Evolutionary conservation across 202 grass and related monocot genomes (phyloP).

Genomic region (Schoenoplectus tabernaemontani): DNA sequence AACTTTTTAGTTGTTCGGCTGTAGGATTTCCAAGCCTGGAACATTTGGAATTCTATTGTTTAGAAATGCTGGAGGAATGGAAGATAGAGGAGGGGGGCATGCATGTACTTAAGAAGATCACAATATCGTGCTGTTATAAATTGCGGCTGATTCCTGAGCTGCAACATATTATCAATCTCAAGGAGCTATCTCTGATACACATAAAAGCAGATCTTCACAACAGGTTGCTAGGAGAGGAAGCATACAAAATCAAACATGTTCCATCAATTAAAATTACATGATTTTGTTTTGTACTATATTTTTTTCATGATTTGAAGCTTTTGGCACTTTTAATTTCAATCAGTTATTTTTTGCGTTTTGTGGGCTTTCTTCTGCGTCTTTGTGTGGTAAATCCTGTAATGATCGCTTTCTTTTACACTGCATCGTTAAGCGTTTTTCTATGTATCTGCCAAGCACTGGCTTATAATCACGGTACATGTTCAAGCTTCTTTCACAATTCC

Average conservation of each 20-base stretch:
- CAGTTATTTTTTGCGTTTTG: background rate
- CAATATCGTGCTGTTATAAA: background rate
- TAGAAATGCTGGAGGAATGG: slow-evolving; percentile 12
- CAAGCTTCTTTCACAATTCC: too few relatives aligned
- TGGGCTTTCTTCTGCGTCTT: background rate
- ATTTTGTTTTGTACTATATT: background rate
- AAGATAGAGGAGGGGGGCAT: slow-evolving; percentile 14
- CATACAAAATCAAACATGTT: slow-evolving; percentile 11
- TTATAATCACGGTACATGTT: too few relatives aligned
- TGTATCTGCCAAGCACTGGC: too few relatives aligned
- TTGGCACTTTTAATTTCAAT: background rate
- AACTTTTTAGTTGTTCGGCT: background rate
- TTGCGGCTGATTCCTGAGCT: slow-evolving; percentile 10
- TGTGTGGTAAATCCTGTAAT: background rate
- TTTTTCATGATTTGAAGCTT: background rate
- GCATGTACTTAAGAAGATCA: background rate
- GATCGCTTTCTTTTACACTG: background rate
- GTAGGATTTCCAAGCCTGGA: background rate
- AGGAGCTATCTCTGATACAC: background rate
- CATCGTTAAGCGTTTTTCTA: background rate
- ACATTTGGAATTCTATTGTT: background rate
- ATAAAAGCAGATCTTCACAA: background rate
- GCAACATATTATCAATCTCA: slow-evolving; percentile 1
- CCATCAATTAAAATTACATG: slow-evolving; percentile 7
- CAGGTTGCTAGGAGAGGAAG: background rate